These are phyloP conservation scores for Neofusicoccum laricinum DNA, from an alignment of 2,329 filamentous ascomycete genomes.

Conservation along the genomic window DNA sequence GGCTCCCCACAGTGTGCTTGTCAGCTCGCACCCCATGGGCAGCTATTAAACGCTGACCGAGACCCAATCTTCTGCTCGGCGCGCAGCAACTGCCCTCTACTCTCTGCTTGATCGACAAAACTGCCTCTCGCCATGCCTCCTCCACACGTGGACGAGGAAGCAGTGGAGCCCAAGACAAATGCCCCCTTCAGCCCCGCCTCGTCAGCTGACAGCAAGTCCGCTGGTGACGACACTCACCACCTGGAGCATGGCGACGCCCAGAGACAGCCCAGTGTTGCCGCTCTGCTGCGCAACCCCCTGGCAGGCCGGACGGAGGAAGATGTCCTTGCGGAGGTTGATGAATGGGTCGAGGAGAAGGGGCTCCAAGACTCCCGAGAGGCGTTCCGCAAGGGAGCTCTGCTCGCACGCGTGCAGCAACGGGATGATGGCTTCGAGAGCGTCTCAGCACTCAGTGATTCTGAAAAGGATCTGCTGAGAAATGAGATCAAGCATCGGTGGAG, in stretches of 20 bases:
- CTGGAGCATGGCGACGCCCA: neutral
- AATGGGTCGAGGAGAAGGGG: conserved; percentile 51
- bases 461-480: conserved; percentile 58
- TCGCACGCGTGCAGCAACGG: conserved; percentile 66
- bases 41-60: neutral
- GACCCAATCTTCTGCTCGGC: neutral
- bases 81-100: neutral
- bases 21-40: neutral
- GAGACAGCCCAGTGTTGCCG: neutral
- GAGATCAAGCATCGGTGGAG: conserved; percentile 68
- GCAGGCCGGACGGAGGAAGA: conserved; percentile 51
- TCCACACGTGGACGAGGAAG: neutral
- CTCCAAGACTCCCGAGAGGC: conserved; percentile 48
- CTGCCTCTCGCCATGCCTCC: neutral
- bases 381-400: conserved; percentile 67
- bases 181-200: neutral
- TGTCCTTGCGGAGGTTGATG: conserved; percentile 54
- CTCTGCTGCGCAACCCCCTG: conserved; percentile 52
- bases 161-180: neutral
- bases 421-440: conserved; percentile 60
- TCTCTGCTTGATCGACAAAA: neutral
- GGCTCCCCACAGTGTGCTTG: neutral
- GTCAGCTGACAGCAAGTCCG: neutral
- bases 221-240: neutral
- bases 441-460: conserved; percentile 57